Percentiles rank a stretch among this genome's conserved stretches.
phyloP scores from a whole-genome alignment of 1,139 yeast genomes.

The Geotrichum citri-aurantii region DNA sequence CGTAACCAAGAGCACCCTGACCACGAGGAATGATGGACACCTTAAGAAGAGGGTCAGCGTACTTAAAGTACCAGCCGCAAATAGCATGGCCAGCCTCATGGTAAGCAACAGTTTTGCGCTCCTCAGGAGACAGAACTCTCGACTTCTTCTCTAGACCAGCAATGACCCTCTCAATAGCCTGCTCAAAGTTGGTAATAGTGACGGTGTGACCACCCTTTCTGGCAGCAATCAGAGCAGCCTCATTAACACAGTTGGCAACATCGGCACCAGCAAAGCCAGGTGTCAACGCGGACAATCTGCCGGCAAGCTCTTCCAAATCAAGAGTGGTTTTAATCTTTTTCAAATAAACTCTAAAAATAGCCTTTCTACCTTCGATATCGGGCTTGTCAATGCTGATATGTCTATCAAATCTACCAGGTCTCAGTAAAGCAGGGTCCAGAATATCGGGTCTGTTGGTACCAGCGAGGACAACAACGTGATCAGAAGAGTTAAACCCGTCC shows the following conservation, averaged over 20 bases:
- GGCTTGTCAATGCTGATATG: constrained; percentile 90
- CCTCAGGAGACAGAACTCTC: constrained; percentile 76
- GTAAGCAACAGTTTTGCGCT: constrained; percentile 85
- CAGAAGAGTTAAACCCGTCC: constrained; percentile 90
- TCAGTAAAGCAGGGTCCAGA: constrained; percentile 81
- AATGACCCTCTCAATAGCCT: constrained; percentile 93
- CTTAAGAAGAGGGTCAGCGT: constrained; percentile 88
- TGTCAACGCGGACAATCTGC: constrained; percentile 87
- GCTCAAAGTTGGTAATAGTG: constrained; percentile 75
- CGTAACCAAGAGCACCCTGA: constrained; percentile 95
- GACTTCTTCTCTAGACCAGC: constrained; percentile 93
- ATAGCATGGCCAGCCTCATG: constrained; percentile 99
- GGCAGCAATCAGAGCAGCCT: constrained; percentile 95
- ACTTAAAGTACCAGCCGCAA: constrained; percentile 89
- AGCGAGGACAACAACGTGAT: constrained; percentile 92
- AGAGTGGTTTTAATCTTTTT: constrained; percentile 54
- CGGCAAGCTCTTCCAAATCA: constrained; percentile 56
- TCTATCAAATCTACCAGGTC: constrained; percentile 97
- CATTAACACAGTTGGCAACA: constrained; percentile 93
- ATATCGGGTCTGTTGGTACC: constrained; percentile 96
- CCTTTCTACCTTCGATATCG: constrained; percentile 87
- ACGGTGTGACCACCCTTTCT: constrained; percentile 66
- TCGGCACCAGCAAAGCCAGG: constrained; percentile 99
- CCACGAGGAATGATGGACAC: constrained; percentile 97
- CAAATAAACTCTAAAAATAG: constrained; percentile 81